These are phyloP conservation scores for Didymella exigua DNA, from an alignment of 2,329 filamentous ascomycete species.

Conservation along the genomic window DNA sequence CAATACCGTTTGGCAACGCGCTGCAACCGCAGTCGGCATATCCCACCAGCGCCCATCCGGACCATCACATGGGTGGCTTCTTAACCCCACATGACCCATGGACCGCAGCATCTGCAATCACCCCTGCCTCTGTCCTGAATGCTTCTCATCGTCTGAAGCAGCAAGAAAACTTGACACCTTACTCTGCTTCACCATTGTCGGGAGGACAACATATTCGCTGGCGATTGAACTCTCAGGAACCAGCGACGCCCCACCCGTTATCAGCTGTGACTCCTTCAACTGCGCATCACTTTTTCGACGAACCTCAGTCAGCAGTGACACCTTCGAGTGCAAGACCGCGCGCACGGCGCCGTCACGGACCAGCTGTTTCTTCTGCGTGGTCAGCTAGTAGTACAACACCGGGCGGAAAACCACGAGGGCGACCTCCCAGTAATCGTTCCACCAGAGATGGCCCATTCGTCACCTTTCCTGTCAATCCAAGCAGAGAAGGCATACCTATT, in stretches of 20 bases:
- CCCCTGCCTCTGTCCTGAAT: constrained; percentile 46
- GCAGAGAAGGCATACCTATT: constrained; percentile 55
- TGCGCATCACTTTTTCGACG: constrained; percentile 57
- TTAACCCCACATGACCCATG: constrained; percentile 52
- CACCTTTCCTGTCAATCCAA: constrained; percentile 69
- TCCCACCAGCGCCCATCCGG: constrained; percentile 61
- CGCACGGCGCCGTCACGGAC: constrained; percentile 71
- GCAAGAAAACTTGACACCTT: constrained; percentile 45
- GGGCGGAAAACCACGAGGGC: constrained; percentile 74
- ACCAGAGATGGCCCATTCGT: constrained; percentile 70
- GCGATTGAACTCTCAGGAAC: constrained; percentile 62
- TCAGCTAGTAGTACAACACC: constrained; percentile 66
- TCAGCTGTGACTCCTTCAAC: constrained; percentile 76
- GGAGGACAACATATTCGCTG: constrained; percentile 53
- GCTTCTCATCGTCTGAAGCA: constrained; percentile 43
- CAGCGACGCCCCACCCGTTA: constrained; percentile 73
- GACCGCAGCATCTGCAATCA: constrained; percentile 49
- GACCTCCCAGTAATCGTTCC: constrained; percentile 76
- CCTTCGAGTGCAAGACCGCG: constrained; percentile 60
- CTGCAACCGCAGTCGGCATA: constrained; percentile 55
- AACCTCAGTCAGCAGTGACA: constrained; percentile 76
- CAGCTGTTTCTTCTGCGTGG: constrained; percentile 92
- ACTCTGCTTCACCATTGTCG: constrained; percentile 52
- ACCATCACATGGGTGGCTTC: constrained; percentile 57
- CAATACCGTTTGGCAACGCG: constrained; percentile 47